Conservation (phyloP, 345 rosid genomes). For the Mercurialis annua region DNA sequence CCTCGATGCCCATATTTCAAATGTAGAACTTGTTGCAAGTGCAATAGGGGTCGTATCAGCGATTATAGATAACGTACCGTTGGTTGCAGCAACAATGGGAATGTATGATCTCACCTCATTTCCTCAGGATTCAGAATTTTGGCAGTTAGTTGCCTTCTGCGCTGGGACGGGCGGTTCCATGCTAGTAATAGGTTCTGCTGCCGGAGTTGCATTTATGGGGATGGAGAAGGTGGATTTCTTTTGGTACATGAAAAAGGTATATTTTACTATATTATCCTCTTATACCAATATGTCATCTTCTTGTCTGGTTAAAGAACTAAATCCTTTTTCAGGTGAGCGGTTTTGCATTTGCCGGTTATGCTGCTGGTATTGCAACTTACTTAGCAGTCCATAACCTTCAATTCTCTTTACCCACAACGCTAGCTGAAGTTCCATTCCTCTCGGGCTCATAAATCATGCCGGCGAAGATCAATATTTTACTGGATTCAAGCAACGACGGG, state of each 20-base stretch:
- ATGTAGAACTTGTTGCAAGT: slow-evolving; percentile 71
- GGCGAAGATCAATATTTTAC: not conserved
- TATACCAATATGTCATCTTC: not conserved
- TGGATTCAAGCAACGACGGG: not conserved
- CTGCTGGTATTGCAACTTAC: slow-evolving; percentile 27
- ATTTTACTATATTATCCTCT: not conserved
- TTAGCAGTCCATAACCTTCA: slow-evolving; percentile 23
- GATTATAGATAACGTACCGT: slow-evolving; percentile 84
- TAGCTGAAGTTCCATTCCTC: slow-evolving; percentile 29
- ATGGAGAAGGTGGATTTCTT: slow-evolving; percentile 98
- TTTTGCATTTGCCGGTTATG: slow-evolving; percentile 85
- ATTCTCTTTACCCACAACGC: slow-evolving; percentile 24
- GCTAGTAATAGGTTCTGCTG: slow-evolving; percentile 91
- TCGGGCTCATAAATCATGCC: slow-evolving; percentile 16
- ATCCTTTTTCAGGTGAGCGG: slow-evolving; percentile 68
- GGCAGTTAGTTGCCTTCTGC: slow-evolving; percentile 94
- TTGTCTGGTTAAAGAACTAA: slow-evolving; percentile 7
- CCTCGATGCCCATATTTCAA: slow-evolving; percentile 78
- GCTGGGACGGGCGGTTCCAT: slow-evolving; percentile 97
- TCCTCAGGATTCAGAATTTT: slow-evolving; percentile 82
- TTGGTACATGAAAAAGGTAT: slow-evolving; percentile 89
- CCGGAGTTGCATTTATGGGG: slow-evolving; percentile 99
- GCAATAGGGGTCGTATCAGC: slow-evolving; percentile 85
- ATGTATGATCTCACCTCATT: slow-evolving; percentile 85
- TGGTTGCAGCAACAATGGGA: slow-evolving; percentile 96